phyloP scores from a whole-genome alignment of 768 basidiomycete genomes.

The Ramaria rubella region DNA sequence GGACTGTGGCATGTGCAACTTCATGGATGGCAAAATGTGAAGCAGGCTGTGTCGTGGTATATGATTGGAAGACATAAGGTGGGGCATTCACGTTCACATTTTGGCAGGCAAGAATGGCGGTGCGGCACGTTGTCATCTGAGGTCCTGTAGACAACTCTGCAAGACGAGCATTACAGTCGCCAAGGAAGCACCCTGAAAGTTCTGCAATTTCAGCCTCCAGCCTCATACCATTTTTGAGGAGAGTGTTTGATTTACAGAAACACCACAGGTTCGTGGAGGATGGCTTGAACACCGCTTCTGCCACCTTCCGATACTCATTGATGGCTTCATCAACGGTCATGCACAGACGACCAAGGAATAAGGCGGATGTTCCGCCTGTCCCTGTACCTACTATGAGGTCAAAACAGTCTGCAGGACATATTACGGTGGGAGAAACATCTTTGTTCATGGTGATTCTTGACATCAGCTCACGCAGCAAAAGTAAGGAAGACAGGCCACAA shows the following conservation, averaged over 20 bases:
- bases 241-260: not conserved
- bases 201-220: not conserved
- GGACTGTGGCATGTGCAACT: not conserved
- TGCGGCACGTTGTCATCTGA: not conserved
- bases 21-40: not conserved
- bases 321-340: not conserved
- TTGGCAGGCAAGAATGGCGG: not conserved
- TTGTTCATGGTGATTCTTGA: not conserved
- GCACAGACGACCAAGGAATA: not conserved
- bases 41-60: not conserved
- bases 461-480: not conserved
- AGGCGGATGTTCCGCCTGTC: not conserved
- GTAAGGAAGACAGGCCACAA: not conserved
- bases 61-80: not conserved
- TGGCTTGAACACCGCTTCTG: not conserved
- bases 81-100: not conserved
- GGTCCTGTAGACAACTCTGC: not conserved
- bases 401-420: not conserved
- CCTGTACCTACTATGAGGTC: not conserved
- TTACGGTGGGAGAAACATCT: not conserved
- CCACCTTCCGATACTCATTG: not conserved
- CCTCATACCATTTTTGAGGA: not conserved
- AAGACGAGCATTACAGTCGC: not conserved
- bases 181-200: not conserved
- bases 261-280: not conserved